These are phyloP conservation scores for Sherardia arvensis DNA, from an alignment of 257 asterid species.

Conservation along the genomic window DNA sequence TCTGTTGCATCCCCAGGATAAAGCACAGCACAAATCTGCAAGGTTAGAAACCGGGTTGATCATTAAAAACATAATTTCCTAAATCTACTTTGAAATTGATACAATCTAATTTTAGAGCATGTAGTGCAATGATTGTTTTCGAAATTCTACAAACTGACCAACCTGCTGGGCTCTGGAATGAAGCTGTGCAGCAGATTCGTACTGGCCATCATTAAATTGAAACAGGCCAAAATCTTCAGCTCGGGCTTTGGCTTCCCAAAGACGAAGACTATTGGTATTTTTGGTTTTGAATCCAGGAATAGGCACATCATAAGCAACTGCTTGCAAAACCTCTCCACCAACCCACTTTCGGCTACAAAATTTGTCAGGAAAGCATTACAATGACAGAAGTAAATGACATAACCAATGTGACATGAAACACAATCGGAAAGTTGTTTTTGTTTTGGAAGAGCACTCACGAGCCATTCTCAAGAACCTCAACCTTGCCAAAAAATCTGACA, in stretches of 20 bases:
- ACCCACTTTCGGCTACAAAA: conserved; percentile 75
- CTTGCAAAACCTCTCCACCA: conserved; percentile 95
- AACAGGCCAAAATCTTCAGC: conserved; percentile 73
- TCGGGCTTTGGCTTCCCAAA: conserved; percentile 97
- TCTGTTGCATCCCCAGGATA: conserved; percentile 99
- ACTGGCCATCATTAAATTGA: conserved; percentile 92
- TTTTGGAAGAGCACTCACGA: conserved; percentile 53
- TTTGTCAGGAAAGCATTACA: conserved; percentile 4
- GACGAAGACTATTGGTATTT: conserved; percentile 92
- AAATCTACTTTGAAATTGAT: background rate
- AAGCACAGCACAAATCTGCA: conserved; percentile 93
- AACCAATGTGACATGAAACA: background rate
- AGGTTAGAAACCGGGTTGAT: background rate
- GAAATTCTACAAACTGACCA: conserved; percentile 14
- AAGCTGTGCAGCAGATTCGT: conserved; percentile 91
- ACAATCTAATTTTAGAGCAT: background rate
- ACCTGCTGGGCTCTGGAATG: conserved; percentile 98
- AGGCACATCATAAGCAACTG: conserved; percentile 98
- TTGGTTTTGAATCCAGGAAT: conserved; percentile 98
- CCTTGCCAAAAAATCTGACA: conserved; percentile 81
- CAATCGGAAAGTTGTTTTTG: background rate
- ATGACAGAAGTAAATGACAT: background rate
- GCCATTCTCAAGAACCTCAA: conserved; percentile 79
- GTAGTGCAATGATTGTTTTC: background rate
- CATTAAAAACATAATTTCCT: background rate